Evolutionary conservation across 176 grass and related monocot genomes (phyloP).

Genomic region (Oryza officinalis): DNA sequence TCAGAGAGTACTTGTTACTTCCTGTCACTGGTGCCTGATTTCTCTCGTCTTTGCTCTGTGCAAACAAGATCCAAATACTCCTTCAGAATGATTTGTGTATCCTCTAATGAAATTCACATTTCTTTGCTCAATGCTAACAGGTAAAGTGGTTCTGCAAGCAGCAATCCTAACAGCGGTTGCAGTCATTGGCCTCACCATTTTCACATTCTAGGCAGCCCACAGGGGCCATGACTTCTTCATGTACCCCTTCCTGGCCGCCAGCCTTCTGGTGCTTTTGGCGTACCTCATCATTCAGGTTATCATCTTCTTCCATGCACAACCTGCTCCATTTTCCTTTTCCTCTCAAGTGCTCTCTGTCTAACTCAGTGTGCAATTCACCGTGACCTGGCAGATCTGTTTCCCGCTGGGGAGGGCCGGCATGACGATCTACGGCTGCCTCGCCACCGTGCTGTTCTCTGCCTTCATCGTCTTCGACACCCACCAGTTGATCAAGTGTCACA

Average conservation of each 20-base stretch:
- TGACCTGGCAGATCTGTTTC: constrained; percentile 40
- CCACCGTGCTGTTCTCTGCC: constrained; percentile 49
- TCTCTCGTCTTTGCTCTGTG: background rate
- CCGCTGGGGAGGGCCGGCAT: constrained; percentile 40
- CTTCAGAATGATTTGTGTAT: background rate
- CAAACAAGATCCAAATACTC: background rate
- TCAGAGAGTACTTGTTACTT: background rate
- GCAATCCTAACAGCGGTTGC: constrained; percentile 48
- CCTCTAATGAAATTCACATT: background rate
- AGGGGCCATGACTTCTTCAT: constrained; percentile 65
- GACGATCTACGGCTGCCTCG: constrained; percentile 51
- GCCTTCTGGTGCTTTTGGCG: constrained; percentile 41
- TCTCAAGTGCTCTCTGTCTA: background rate
- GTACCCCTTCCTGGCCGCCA: constrained; percentile 52
- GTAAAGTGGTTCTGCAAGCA: constrained; percentile 51
- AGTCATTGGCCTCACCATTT: constrained; percentile 52
- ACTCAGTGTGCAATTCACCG: constrained; percentile 13
- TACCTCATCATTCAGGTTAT: constrained; percentile 61
- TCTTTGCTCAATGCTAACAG: constrained; percentile 45
- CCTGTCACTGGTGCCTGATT: background rate
- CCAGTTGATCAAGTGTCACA: constrained; percentile 55
- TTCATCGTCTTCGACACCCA: constrained; percentile 65
- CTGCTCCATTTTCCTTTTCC: background rate
- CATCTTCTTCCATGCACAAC: background rate
- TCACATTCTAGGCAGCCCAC: constrained; percentile 61